Percentiles rank a stretch among this genome's conserved stretches.
Conservation (phyloP, 23 red algal genomes). For the Cyanidioschyzon merolae region DNA sequence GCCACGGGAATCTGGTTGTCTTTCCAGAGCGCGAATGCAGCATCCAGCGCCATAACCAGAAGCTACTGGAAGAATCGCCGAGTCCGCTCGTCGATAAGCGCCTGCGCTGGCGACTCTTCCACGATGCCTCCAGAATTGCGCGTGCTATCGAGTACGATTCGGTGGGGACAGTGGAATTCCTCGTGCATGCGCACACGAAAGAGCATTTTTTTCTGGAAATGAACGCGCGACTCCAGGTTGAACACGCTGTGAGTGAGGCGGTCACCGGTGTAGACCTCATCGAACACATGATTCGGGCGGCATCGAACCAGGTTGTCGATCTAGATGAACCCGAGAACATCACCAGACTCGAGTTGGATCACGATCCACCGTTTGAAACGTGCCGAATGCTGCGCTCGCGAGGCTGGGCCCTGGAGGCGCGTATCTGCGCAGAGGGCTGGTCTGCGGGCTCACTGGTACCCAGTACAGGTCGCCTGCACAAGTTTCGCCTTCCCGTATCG, state of each 20-base stretch:
- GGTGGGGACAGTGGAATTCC: conserved; percentile 46
- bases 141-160: conserved; percentile 28
- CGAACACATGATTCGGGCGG: conserved; percentile 63
- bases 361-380: neutral
- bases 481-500: neutral
- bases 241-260: conserved; percentile 39
- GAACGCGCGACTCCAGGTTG: conserved; percentile 45
- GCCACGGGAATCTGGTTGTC: conserved; percentile 19
- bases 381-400: neutral
- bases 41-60: conserved; percentile 41
- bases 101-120: conserved; percentile 19
- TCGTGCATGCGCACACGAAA: conserved; percentile 14
- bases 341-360: neutral
- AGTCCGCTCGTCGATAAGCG: neutral
- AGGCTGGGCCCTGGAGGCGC: conserved; percentile 78
- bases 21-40: conserved; percentile 41
- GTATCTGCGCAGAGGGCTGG: conserved; percentile 80
- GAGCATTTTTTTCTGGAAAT: conserved; percentile 44
- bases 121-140: conserved; percentile 8
- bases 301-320: conserved; percentile 40
- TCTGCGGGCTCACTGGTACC: neutral
- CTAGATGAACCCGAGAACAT: conserved; percentile 32
- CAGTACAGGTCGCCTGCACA: conserved; percentile 1
- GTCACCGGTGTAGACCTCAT: conserved; percentile 48
- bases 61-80: conserved; percentile 27